phyloP scores from a whole-genome alignment of 768 basidiomycete genomes.

The Termitomyces heimii region DNA sequence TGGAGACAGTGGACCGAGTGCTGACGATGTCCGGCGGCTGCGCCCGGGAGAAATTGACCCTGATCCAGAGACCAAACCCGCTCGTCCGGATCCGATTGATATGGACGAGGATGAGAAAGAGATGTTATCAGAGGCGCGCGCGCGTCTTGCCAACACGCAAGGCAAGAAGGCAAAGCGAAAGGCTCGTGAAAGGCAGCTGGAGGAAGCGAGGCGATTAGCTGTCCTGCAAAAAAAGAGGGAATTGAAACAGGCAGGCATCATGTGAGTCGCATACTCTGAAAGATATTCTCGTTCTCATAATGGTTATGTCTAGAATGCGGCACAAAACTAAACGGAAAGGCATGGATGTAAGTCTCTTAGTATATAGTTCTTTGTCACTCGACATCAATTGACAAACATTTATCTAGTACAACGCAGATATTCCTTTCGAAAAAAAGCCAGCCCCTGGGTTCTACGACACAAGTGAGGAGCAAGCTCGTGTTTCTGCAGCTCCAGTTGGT shows the following conservation, averaged over 20 bases:
- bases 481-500: slow-evolving; percentile 84
- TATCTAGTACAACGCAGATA: slow-evolving; percentile 89
- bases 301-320: slow-evolving; percentile 56
- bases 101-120: slow-evolving; percentile 99
- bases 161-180: slow-evolving; percentile 99
- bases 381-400: slow-evolving; percentile 3
- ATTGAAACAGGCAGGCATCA: slow-evolving; percentile 96
- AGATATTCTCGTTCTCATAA: slow-evolving; percentile 1
- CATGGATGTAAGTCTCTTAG: slow-evolving; percentile 74
- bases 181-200: slow-evolving; percentile 93
- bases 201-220: slow-evolving; percentile 91
- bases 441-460: slow-evolving; percentile 97
- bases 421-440: slow-evolving; percentile 96
- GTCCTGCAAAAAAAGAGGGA: slow-evolving; percentile 97
- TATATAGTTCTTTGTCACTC: background rate
- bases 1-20: slow-evolving; percentile 75
- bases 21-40: slow-evolving; percentile 86
- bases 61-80: slow-evolving; percentile 97
- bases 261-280: slow-evolving; percentile 42
- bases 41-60: slow-evolving; percentile 98
- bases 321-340: slow-evolving; percentile 94
- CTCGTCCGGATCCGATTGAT: slow-evolving; percentile 97
- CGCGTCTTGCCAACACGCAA: slow-evolving; percentile 96
- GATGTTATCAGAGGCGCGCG: slow-evolving; percentile 98
- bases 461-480: slow-evolving; percentile 84